A percentile compares a stretch with the other conserved stretches of the same genome.
These are phyloP conservation scores for Phytophthora sp. DNA, from an alignment of 352 stramenopile species.

Conservation along the genomic window DNA sequence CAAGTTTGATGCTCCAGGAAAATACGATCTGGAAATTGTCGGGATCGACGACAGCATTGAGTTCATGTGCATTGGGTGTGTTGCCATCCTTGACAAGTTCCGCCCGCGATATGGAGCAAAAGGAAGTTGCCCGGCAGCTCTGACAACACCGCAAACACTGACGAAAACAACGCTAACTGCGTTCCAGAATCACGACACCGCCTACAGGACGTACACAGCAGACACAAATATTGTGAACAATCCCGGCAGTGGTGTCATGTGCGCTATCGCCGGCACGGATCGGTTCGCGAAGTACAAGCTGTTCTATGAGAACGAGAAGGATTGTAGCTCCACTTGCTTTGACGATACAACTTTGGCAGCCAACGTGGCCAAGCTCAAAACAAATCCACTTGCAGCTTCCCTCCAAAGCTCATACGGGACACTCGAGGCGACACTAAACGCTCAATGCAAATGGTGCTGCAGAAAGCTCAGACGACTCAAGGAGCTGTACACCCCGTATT, in stretches of 20 bases:
- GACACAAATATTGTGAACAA: constrained; percentile 18
- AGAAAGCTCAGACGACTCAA: constrained; percentile 3
- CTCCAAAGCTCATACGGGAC: background rate
- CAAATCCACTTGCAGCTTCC: background rate
- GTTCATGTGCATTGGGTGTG: constrained; percentile 22
- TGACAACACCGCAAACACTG: background rate
- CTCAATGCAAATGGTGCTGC: constrained; percentile 16
- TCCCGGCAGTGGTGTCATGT: background rate
- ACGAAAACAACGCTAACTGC: background rate
- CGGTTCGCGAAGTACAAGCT: background rate
- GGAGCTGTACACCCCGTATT: constrained; percentile 4
- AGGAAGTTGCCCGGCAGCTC: background rate
- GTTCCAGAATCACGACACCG: background rate
- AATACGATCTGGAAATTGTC: constrained; percentile 29
- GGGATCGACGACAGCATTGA: constrained; percentile 26
- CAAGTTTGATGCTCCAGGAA: constrained; percentile 17
- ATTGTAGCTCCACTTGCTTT: constrained; percentile 5
- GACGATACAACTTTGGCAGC: background rate
- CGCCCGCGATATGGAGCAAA: constrained; percentile 1
- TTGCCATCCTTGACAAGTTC: constrained; percentile 29
- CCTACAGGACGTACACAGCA: constrained; percentile 3
- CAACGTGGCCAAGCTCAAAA: constrained; percentile 5
- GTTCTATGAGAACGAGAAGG: constrained; percentile 8
- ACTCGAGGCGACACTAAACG: background rate
- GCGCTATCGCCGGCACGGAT: background rate